phyloP scores from a whole-genome alignment of 495 filamentous ascomycete genomes.

The Penicillium soppii region DNA sequence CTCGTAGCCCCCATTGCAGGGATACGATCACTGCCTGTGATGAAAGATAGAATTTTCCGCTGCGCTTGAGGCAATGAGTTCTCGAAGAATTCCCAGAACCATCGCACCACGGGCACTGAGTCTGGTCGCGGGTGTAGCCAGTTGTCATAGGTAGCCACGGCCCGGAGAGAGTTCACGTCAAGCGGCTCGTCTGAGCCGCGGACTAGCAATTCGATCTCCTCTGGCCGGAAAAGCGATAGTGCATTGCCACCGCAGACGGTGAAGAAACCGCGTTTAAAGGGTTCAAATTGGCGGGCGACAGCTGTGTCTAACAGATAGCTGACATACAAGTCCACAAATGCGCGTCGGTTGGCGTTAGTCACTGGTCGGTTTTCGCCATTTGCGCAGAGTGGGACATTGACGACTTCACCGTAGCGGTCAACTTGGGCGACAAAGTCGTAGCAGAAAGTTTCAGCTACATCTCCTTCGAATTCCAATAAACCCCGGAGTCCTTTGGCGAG shows the following conservation, averaged over 20 bases:
- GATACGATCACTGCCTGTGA: conserved; percentile 92
- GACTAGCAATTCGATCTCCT: conserved; percentile 89
- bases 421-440: conserved; percentile 78
- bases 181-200: conserved; percentile 85
- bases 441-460: conserved; percentile 80
- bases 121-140: conserved; percentile 58
- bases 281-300: conserved; percentile 84
- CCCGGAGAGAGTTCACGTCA: conserved; percentile 72
- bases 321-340: conserved; percentile 88
- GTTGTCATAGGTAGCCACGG: conserved; percentile 79
- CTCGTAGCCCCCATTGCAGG: conserved; percentile 88
- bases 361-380: conserved; percentile 75
- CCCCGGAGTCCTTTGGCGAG: conserved; percentile 75
- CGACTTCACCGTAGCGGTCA: conserved; percentile 72
- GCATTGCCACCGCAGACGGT: conserved; percentile 91
- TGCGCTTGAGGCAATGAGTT: conserved; percentile 64
- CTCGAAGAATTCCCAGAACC: conserved; percentile 90
- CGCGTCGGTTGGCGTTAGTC: conserved; percentile 79
- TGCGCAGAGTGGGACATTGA: conserved; percentile 66
- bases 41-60: conserved; percentile 77
- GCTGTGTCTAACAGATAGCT: conserved; percentile 76
- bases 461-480: conserved; percentile 79
- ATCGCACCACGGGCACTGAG: conserved; percentile 65
- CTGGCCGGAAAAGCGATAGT: conserved; percentile 84
- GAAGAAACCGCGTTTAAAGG: conserved; percentile 93